Conservation (phyloP, 768 basidiomycete genomes). For the Steccherinum ochraceum region DNA sequence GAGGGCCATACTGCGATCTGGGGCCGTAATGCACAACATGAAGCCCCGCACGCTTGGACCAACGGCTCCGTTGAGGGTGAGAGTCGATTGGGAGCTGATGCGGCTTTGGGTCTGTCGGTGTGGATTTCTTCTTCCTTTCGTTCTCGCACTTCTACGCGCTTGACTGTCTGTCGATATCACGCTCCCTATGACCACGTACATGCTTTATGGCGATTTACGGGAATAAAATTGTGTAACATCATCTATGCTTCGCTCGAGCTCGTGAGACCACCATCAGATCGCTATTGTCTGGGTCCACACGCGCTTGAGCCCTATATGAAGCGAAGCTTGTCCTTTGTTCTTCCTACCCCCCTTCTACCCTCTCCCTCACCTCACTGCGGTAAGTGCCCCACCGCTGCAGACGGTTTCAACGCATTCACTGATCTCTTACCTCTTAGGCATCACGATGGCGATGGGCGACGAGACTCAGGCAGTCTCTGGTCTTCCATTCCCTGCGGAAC, state of each 20-base stretch:
- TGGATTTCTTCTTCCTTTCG: constrained; percentile 3
- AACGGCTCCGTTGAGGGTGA: constrained; percentile 61
- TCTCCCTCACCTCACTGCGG: not conserved
- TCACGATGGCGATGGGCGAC: too few species aligned
- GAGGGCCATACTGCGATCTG: constrained; percentile 3
- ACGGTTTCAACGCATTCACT: not conserved
- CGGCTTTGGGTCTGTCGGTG: constrained; percentile 20
- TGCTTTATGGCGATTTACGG: not conserved
- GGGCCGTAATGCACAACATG: constrained; percentile 78
- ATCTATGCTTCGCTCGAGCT: not conserved
- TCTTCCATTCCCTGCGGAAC: not conserved
- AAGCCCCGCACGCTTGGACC: constrained; percentile 99
- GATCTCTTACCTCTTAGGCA: too few species aligned
- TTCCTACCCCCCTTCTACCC: not conserved
- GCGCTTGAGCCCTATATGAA: not conserved
- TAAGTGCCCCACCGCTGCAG: not conserved
- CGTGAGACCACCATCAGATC: not conserved
- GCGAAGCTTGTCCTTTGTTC: not conserved
- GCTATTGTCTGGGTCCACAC: not conserved
- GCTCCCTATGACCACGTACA: not conserved
- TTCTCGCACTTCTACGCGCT: not conserved
- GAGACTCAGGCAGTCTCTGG: too few species aligned
- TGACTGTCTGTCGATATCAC: not conserved
- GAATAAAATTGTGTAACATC: not conserved
- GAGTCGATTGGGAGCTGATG: constrained; percentile 91